These are phyloP conservation scores for Geosmithia putterillii DNA, from an alignment of 2,329 filamentous ascomycete genomes.

Conservation along the genomic window DNA sequence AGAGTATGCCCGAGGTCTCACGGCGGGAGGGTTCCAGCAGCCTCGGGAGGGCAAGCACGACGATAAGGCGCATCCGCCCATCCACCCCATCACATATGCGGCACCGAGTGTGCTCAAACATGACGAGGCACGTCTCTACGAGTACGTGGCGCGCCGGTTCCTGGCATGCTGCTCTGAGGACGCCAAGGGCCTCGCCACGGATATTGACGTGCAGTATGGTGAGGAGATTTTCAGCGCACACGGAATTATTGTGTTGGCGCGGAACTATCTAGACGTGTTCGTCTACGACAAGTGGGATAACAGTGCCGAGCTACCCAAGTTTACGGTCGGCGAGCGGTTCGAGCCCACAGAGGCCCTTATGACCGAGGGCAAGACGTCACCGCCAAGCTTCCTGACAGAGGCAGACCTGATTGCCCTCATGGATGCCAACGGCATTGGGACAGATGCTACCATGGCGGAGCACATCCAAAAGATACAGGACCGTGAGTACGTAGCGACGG, in stretches of 20 bases:
- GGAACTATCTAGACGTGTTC: constrained; percentile 92
- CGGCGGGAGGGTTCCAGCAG: constrained; percentile 65
- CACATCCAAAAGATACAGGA: constrained; percentile 95
- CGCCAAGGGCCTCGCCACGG: constrained; percentile 74
- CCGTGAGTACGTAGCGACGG: constrained; percentile 68
- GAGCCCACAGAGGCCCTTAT: constrained; percentile 83
- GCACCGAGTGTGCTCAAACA: constrained; percentile 48
- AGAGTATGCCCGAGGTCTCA: constrained; percentile 60
- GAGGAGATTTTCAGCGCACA: constrained; percentile 71
- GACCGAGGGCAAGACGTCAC: constrained; percentile 76
- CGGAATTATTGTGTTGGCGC: constrained; percentile 72
- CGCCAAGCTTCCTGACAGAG: constrained; percentile 83
- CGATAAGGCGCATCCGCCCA: constrained; percentile 94
- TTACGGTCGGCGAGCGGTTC: constrained; percentile 68
- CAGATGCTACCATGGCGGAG: constrained; percentile 97
- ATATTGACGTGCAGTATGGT: constrained; percentile 75
- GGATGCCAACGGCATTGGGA: constrained; percentile 97
- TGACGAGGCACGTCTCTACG: constrained; percentile 70
- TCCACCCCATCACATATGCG: constrained; percentile 87
- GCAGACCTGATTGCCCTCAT: constrained; percentile 92
- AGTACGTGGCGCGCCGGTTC: constrained; percentile 85
- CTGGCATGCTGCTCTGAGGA: constrained; percentile 94
- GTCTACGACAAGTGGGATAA: constrained; percentile 95
- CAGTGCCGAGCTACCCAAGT: constrained; percentile 68
- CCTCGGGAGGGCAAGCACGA: constrained; percentile 79